These are phyloP conservation scores for Scleroderma bovista DNA, from an alignment of 768 basidiomycete species.

Conservation along the genomic window DNA sequence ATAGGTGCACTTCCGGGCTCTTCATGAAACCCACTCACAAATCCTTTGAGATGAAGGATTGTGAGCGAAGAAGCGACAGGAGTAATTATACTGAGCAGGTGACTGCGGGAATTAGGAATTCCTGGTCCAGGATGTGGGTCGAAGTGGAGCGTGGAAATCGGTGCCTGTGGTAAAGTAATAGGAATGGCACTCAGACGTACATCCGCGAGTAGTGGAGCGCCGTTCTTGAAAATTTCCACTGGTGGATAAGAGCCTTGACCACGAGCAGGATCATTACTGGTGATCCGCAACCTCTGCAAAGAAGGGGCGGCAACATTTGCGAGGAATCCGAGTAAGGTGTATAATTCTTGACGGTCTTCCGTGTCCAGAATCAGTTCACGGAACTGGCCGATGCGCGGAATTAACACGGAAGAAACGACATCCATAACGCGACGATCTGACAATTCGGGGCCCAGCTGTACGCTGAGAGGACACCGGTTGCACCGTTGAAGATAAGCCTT, in stretches of 20 bases:
- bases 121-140: constrained; percentile 29
- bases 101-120: constrained; percentile 21
- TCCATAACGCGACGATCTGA: constrained; percentile 20
- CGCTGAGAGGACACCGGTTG: constrained; percentile 25
- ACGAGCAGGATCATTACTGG: constrained; percentile 18
- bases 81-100: constrained; percentile 25
- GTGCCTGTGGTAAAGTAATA: constrained; percentile 23
- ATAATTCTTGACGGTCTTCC: constrained; percentile 27
- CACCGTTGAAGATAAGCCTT: constrained; percentile 28
- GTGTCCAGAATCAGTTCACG: constrained; percentile 28
- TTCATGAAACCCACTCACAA: constrained; percentile 28
- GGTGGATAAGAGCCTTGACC: constrained; percentile 24
- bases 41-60: constrained; percentile 27
- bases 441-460: constrained; percentile 27
- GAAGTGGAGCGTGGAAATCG: constrained; percentile 29
- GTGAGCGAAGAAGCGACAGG: constrained; percentile 24
- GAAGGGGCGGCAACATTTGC: constrained; percentile 18
- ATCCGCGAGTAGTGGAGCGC: constrained; percentile 27
- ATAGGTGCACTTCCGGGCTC: constrained; percentile 29
- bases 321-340: constrained; percentile 18
- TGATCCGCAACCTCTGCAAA: constrained; percentile 25
- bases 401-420: constrained; percentile 20
- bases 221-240: constrained; percentile 28
- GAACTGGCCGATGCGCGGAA: constrained; percentile 27
- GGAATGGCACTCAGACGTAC: constrained; percentile 29